phyloP scores from a whole-genome alignment of 495 filamentous ascomycete genomes.

The Aspergillus bridgeri region DNA sequence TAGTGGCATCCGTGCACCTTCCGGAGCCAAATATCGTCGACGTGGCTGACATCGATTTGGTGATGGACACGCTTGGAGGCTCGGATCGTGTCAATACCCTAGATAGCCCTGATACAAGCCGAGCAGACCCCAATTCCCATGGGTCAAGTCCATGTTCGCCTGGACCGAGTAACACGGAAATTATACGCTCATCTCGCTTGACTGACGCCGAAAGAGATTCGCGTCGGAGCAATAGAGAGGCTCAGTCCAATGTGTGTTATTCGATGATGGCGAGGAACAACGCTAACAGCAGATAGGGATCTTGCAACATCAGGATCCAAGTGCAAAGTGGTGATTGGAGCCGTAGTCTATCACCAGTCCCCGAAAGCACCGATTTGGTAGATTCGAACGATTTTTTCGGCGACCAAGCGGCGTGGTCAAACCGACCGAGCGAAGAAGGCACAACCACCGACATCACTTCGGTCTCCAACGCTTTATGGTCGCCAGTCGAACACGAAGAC shows the following conservation, averaged over 20 bases:
- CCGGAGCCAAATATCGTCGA: background rate
- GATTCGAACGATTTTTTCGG: background rate
- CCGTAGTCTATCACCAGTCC: background rate
- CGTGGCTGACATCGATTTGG: background rate
- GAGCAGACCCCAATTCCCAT: background rate
- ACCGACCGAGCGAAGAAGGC: constrained; percentile 9
- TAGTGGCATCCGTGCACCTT: background rate
- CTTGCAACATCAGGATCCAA: background rate
- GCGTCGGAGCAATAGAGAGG: background rate
- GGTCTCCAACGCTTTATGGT: constrained; percentile 19
- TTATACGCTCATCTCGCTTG: background rate
- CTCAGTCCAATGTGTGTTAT: background rate
- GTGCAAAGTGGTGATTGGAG: background rate
- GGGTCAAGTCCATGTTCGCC: background rate
- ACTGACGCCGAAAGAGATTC: background rate
- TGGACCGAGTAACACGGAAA: background rate
- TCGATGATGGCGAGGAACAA: background rate
- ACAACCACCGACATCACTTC: constrained; percentile 19
- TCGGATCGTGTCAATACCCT: background rate
- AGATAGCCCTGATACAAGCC: background rate
- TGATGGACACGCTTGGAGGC: background rate
- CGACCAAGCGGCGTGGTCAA: constrained; percentile 5
- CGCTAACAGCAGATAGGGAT: background rate
- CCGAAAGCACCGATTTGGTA: background rate
- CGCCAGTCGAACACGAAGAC: constrained; percentile 26